A percentile compares a stretch with the other conserved stretches of the same genome.
phyloP scores from a whole-genome alignment of 257 asterid species.

The Gynochthodes officinalis region DNA sequence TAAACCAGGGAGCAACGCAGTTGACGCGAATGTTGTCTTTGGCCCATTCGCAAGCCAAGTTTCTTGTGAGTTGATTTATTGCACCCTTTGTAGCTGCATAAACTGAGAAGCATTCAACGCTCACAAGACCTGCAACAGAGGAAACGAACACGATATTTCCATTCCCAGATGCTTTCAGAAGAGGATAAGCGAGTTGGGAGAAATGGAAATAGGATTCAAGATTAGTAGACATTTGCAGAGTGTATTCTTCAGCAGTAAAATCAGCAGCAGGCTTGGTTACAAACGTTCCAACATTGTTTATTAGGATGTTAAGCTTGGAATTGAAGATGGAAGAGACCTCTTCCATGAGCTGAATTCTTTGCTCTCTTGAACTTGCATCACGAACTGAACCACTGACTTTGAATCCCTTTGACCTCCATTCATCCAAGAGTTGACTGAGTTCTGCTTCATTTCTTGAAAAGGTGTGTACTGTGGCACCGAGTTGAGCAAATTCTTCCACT shows the following conservation, averaged over 20 bases:
- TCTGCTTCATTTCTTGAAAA: conserved; percentile 10
- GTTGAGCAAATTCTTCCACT: conserved; percentile 1
- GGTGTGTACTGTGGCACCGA: conserved; percentile 1
- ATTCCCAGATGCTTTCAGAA: conserved; percentile 18
- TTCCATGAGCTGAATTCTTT: not conserved
- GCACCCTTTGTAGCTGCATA: conserved; percentile 15
- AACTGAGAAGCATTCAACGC: not conserved
- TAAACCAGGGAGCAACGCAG: conserved; percentile 5
- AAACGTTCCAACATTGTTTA: conserved; percentile 12
- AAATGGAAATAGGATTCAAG: conserved; percentile 23
- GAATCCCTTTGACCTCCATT: conserved; percentile 2
- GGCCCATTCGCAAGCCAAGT: conserved; percentile 20
- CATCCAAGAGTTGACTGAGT: not conserved
- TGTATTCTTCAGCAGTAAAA: not conserved
- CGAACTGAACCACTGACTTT: conserved; percentile 12
- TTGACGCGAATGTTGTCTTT: conserved; percentile 13
- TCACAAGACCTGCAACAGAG: conserved; percentile 12
- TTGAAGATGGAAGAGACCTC: not conserved
- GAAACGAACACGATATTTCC: conserved; percentile 29
- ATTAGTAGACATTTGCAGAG: conserved; percentile 2
- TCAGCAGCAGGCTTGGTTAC: not conserved
- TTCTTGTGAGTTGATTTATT: conserved; percentile 14
- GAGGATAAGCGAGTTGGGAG: conserved; percentile 24
- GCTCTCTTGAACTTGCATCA: conserved; percentile 5
- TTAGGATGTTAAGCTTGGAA: not conserved